A percentile compares a stretch with the other conserved stretches of the same genome.
phyloP scores from a whole-genome alignment of 257 asterid genomes.

The Verbena officinalis region DNA sequence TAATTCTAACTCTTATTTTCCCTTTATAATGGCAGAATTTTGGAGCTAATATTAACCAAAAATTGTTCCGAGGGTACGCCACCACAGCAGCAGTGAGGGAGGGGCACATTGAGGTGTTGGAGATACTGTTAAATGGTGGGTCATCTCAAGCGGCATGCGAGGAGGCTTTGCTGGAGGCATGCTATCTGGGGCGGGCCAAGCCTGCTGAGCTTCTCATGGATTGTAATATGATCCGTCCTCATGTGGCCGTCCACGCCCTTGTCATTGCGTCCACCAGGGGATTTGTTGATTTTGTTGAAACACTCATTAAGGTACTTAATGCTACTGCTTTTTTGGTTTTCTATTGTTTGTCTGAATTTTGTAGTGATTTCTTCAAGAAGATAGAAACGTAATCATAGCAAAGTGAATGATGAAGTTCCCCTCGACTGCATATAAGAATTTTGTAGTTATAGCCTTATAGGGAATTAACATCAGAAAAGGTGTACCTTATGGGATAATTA shows the following conservation, averaged over 20 bases:
- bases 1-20: conserved; percentile 2
- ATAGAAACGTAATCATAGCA: background rate
- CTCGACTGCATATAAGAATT: background rate
- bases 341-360: background rate
- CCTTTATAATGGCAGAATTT: conserved; percentile 40
- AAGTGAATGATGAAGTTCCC: background rate
- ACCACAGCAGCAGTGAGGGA: conserved; percentile 80
- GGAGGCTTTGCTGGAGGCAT: conserved; percentile 80
- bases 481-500: no score
- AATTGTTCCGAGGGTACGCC: conserved; percentile 76
- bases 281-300: conserved; percentile 47
- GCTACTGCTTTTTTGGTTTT: background rate
- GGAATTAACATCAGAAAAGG: no score
- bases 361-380: background rate
- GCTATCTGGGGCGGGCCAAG: conserved; percentile 48
- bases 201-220: conserved; percentile 69
- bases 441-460: no score
- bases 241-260: conserved; percentile 71
- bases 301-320: conserved; percentile 59
- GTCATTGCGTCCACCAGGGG: conserved; percentile 74
- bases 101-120: conserved; percentile 60
- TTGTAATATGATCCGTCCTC: conserved; percentile 68
- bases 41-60: conserved; percentile 72
- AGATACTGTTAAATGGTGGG: conserved; percentile 58
- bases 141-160: conserved; percentile 72